These are phyloP conservation scores for Zygosaccharomyces sapae DNA, from an alignment of 1,139 yeast species.

Conservation along the genomic window DNA sequence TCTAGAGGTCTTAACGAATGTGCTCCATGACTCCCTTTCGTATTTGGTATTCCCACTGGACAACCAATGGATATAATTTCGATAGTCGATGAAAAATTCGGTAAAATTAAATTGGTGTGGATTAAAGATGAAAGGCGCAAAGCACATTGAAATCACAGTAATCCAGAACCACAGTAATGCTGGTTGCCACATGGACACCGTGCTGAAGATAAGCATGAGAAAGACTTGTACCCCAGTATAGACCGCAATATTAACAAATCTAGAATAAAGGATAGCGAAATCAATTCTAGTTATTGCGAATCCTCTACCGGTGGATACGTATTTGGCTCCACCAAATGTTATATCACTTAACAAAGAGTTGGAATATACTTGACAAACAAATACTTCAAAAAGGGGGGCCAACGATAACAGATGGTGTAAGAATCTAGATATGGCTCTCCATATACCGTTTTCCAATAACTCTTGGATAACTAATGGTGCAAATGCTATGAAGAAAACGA, in stretches of 20 bases:
- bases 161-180: conserved; percentile 82
- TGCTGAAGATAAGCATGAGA: conserved; percentile 57
- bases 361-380: conserved; percentile 81
- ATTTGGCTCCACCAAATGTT: conserved; percentile 76
- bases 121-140: conserved; percentile 78
- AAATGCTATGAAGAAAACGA: conserved; percentile 80
- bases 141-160: conserved; percentile 63
- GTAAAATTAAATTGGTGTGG: conserved; percentile 76
- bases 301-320: conserved; percentile 82
- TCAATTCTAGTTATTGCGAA: conserved; percentile 69
- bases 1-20: conserved; percentile 49
- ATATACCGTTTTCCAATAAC: conserved; percentile 67
- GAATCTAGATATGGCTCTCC: conserved; percentile 58
- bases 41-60: conserved; percentile 55
- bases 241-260: conserved; percentile 61
- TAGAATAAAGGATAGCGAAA: conserved; percentile 56
- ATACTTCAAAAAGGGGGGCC: conserved; percentile 86
- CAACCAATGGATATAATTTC: conserved; percentile 63
- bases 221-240: conserved; percentile 61
- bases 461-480: conserved; percentile 78
- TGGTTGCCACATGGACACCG: conserved; percentile 68
- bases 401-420: conserved; percentile 63
- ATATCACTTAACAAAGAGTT: conserved; percentile 64
- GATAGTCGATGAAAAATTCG: conserved; percentile 71
- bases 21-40: conserved; percentile 58